Base-by-base conservation (phyloP, 1,284 basidiomycete genomes). In the Cutaneotrichosporon dermatis region DNA sequence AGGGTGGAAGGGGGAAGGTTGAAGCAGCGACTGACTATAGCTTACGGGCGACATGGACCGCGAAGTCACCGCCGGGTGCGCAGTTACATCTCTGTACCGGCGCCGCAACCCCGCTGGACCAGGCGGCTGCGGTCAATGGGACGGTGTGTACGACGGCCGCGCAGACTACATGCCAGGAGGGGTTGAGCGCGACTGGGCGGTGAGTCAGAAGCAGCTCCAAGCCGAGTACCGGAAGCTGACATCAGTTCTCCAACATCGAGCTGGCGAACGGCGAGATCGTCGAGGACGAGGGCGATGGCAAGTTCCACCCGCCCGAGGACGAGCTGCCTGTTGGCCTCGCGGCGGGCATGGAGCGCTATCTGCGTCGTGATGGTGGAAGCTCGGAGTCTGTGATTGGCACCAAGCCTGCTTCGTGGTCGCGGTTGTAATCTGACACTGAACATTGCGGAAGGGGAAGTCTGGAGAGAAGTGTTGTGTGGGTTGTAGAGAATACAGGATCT, bases 151-250 rank as follows among this genome's bases (percentile, higher is more conserved):
- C 60, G 67, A 73, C 15, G 78, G 78, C 8, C 54, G 69, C 36
- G 74, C 74, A 4, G 72, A 76, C 48, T 78, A 76, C 57, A 65
- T 79, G 36, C 67, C 68, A 0, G 72, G 73, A 12, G 78, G 78
- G 0, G 56, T 78, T 0, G 78, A 79, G 65, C 60, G 78, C 13
- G 70, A 79, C 60, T 79, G 78, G 78, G 66, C 66, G 42, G 69
- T 71, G 54, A 59, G 71, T 70, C 10, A 25, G n/a, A 25, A 25
- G 25, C 25, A 25, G 25, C 25, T 25, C 25, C 25, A n/a, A n/a
- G n/a, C n/a, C n/a, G n/a, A n/a, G n/a, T n/a, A n/a, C n/a, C n/a
- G n/a, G n/a, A 11, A 8, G 36, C 56, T 48, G 49, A 59, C 40
- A n/a, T 5, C 51, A 70, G 63, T 76, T 77, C 52, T 55, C 61